Conservation (phyloP, 768 basidiomycete genomes). For the Phaffia tasmanica region DNA sequence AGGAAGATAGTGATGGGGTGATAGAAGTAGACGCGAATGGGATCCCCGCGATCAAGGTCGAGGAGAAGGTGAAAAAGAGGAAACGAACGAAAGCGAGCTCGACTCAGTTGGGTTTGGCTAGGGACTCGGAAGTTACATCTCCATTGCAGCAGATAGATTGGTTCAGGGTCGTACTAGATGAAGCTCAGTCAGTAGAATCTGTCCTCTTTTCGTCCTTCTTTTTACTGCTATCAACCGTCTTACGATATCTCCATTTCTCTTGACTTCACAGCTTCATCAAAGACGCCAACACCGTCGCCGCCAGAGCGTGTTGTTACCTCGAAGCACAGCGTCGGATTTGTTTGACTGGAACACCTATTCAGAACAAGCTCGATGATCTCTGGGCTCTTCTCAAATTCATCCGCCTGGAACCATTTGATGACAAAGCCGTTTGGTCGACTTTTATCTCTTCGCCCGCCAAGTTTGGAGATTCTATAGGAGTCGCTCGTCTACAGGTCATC, state of each 20-base stretch:
- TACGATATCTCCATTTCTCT: background rate
- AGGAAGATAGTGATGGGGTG: slow-evolving; percentile 46
- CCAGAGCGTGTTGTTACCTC: slow-evolving; percentile 88
- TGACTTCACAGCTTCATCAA: slow-evolving; percentile 68
- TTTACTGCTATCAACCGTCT: background rate
- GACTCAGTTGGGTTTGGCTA: slow-evolving; percentile 47
- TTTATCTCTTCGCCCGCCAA: slow-evolving; percentile 88
- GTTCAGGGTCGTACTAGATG: slow-evolving; percentile 88
- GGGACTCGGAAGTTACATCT: slow-evolving; percentile 51
- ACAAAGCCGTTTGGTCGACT: slow-evolving; percentile 85
- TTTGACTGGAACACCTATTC: slow-evolving; percentile 95
- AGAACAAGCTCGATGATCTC: slow-evolving; percentile 97
- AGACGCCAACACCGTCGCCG: slow-evolving; percentile 84
- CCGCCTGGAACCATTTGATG: slow-evolving; percentile 79
- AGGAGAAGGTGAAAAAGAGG: slow-evolving; percentile 55
- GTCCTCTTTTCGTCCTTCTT: background rate
- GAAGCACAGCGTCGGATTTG: slow-evolving; percentile 85
- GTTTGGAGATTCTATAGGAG: slow-evolving; percentile 66
- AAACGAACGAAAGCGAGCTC: slow-evolving; percentile 50
- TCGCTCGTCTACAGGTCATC: slow-evolving; percentile 86
- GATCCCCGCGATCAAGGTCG: slow-evolving; percentile 41
- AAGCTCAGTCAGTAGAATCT: slow-evolving; percentile 67
- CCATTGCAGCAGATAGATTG: slow-evolving; percentile 88
- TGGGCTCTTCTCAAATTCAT: slow-evolving; percentile 95
- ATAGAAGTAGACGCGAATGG: slow-evolving; percentile 60